Evolutionary conservation across 1,139 yeast genomes (phyloP).

Genomic region (Pichia inconspicua): DNA sequence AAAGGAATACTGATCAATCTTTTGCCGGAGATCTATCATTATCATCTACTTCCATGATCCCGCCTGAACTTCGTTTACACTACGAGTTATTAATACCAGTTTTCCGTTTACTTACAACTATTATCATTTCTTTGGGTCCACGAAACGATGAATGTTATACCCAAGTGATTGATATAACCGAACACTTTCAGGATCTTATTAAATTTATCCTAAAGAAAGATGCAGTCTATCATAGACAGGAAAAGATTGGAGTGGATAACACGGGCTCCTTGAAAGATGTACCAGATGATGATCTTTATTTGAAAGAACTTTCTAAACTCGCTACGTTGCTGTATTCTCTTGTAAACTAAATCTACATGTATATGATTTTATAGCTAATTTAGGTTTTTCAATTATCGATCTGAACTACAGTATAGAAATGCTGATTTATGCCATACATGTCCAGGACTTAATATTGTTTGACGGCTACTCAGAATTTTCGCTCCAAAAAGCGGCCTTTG

Average conservation of each 20-base stretch:
- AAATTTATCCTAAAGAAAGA: constrained; percentile 69
- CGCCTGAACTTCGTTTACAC: constrained; percentile 34
- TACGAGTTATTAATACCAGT: constrained; percentile 71
- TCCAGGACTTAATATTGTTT: too few relatives aligned
- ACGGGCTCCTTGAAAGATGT: neutral
- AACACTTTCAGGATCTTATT: constrained; percentile 47
- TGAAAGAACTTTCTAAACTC: constrained; percentile 37
- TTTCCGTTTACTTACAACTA: constrained; percentile 64
- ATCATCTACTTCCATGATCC: neutral
- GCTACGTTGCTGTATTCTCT: constrained; percentile 30
- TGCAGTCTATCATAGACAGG: constrained; percentile 32
- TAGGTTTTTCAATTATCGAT: too few relatives aligned
- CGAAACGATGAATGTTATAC: constrained; percentile 57
- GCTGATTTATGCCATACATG: too few relatives aligned
- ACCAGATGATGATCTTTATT: constrained; percentile 25
- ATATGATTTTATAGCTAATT: too few relatives aligned
- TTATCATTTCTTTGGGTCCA: constrained; percentile 71
- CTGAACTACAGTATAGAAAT: too few relatives aligned
- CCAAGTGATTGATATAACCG: constrained; percentile 47
- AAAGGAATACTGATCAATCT: neutral
- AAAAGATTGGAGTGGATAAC: neutral
- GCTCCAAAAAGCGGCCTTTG: too few relatives aligned
- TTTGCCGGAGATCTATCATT: too few relatives aligned
- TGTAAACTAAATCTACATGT: neutral
- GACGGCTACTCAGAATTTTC: too few relatives aligned